Evolutionary conservation across 2,329 filamentous ascomycete genomes (phyloP).

Genomic region (Verticillium isaacii): DNA sequence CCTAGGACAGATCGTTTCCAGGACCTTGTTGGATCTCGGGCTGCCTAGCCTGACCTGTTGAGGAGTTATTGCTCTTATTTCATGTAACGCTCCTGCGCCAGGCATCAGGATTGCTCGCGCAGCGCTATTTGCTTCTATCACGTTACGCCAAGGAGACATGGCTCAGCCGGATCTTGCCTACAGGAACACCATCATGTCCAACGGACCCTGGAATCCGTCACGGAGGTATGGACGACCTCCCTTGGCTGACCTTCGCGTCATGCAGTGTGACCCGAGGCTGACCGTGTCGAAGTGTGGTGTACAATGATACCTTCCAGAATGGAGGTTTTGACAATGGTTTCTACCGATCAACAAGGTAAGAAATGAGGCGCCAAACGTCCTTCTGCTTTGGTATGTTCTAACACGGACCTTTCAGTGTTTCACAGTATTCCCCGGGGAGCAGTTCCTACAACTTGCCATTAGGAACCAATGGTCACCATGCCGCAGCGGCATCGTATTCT

Average conservation of each 20-base stretch:
- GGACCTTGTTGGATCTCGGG: slow-evolving; percentile 5
- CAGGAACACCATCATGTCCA: slow-evolving; percentile 38
- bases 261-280: slow-evolving; percentile 1
- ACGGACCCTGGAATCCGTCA: slow-evolving; percentile 44
- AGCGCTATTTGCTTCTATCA: background rate
- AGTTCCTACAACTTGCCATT: slow-evolving; percentile 25
- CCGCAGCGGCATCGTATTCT: slow-evolving; percentile 35
- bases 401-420: slow-evolving; percentile 29
- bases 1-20: slow-evolving; percentile 11
- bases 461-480: slow-evolving; percentile 29
- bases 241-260: slow-evolving; percentile 1
- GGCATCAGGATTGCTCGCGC: background rate
- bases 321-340: slow-evolving; percentile 29
- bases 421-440: slow-evolving; percentile 28
- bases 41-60: slow-evolving; percentile 9
- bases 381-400: background rate
- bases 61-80: slow-evolving; percentile 14
- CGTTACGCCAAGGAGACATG: slow-evolving; percentile 26
- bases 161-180: slow-evolving; percentile 43
- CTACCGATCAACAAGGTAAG: slow-evolving; percentile 34
- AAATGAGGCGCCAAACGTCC: slow-evolving; percentile 9
- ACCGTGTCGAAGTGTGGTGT: slow-evolving; percentile 22
- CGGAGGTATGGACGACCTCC: slow-evolving; percentile 43
- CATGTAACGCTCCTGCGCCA: slow-evolving; percentile 11
- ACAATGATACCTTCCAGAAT: slow-evolving; percentile 26